Evolutionary conservation across 2,329 filamentous ascomycete species (phyloP).

Genomic region (Gnomoniopsis smithogilvyi): DNA sequence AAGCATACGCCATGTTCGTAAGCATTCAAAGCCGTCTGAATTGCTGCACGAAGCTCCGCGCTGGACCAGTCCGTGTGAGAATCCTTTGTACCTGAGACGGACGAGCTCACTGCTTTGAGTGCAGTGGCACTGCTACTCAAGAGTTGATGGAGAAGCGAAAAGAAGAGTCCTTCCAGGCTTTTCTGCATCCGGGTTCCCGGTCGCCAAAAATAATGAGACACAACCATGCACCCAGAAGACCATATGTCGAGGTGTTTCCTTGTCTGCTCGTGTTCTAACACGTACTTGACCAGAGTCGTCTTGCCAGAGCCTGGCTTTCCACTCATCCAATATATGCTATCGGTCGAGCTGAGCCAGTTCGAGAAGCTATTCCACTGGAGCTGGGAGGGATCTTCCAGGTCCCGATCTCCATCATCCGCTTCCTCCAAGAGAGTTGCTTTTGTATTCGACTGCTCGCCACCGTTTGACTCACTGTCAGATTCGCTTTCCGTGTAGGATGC

Average conservation of each 20-base stretch:
- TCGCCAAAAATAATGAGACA: constrained; percentile 31
- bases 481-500: background rate
- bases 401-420: background rate
- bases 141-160: constrained; percentile 23
- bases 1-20: constrained; percentile 11
- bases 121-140: background rate
- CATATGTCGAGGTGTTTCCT: constrained; percentile 20
- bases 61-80: constrained; percentile 19
- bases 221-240: constrained; percentile 12
- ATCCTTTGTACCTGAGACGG: background rate
- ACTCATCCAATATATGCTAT: constrained; percentile 26
- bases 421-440: too few species aligned
- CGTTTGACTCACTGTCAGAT: background rate
- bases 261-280: constrained; percentile 20
- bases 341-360: constrained; percentile 6
- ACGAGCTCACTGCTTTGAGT: background rate
- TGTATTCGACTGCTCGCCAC: background rate
- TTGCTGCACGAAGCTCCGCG: background rate
- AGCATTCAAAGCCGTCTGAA: background rate
- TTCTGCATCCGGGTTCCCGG: constrained; percentile 25
- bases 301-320: constrained; percentile 33
- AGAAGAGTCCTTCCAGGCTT: constrained; percentile 24
- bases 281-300: constrained; percentile 29
- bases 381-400: background rate
- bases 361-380: constrained; percentile 2